Evolutionary conservation across 1,284 basidiomycete genomes (phyloP).

Genomic region (Coniferiporia weirii): DNA sequence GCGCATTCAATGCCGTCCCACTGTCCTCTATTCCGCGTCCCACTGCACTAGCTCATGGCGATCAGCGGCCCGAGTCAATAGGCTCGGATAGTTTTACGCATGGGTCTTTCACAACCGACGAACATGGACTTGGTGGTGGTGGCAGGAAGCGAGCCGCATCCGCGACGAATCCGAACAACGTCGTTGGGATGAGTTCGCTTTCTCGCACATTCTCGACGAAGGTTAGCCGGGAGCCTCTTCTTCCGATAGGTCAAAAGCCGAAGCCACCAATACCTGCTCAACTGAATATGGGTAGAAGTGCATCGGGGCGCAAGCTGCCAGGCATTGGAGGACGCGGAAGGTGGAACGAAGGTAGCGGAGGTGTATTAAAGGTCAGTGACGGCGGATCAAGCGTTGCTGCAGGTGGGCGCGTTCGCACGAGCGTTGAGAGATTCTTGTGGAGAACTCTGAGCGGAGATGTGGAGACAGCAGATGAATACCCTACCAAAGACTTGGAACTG

Average conservation of each 20-base stretch:
- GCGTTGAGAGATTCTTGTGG: conserved; percentile 17
- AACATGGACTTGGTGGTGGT: not conserved
- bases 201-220: conserved; percentile 30
- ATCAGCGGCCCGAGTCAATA: conserved; percentile 11
- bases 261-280: conserved; percentile 1
- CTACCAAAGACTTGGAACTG: not conserved
- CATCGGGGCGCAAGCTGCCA: conserved; percentile 13
- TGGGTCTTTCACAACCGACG: conserved; percentile 13
- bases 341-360: conserved; percentile 8
- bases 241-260: conserved; percentile 37
- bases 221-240: conserved; percentile 61
- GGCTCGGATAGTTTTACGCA: conserved; percentile 18
- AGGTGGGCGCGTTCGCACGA: conserved; percentile 16
- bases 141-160: conserved; percentile 1
- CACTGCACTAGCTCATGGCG: conserved; percentile 16
- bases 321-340: conserved; percentile 8
- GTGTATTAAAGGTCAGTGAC: not conserved
- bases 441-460: conserved; percentile 16
- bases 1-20: not conserved
- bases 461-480: conserved; percentile 8
- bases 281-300: conserved; percentile 1
- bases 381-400: not conserved
- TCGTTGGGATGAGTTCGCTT: not conserved
- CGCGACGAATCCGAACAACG: not conserved
- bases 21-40: conserved; percentile 25